Evolutionary conservation across 2,329 filamentous ascomycete genomes (phyloP).

Genomic region (Sporothrix dimorphospora): DNA sequence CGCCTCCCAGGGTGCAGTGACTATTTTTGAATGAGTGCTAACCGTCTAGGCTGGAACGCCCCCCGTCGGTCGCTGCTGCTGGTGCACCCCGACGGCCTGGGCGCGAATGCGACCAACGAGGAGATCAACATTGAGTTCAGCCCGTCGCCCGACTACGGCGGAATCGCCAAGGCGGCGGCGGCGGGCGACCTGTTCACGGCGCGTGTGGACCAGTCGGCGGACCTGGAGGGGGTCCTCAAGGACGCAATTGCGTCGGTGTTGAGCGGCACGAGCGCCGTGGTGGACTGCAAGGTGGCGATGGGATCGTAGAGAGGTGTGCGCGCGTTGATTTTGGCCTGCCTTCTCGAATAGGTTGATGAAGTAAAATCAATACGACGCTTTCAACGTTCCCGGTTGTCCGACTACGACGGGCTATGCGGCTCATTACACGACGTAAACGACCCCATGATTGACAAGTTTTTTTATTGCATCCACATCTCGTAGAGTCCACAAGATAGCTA

Average conservation of each 20-base stretch:
- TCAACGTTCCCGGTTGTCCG: background rate
- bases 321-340: no score
- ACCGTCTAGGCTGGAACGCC: conserved; percentile 58
- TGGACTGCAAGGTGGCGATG: conserved; percentile 56
- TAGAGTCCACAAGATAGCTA: background rate
- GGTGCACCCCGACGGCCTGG: conserved; percentile 61
- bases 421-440: background rate
- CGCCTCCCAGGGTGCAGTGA: no score
- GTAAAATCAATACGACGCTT: background rate
- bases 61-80: conserved; percentile 59
- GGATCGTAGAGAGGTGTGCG: conserved; percentile 41
- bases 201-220: conserved; percentile 50
- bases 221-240: conserved; percentile 52
- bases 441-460: background rate
- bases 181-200: conserved; percentile 57
- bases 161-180: conserved; percentile 63
- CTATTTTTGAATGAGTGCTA: background rate
- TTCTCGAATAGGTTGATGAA: no score
- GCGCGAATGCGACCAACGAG: conserved; percentile 59
- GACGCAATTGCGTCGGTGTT: conserved; percentile 56
- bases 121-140: conserved; percentile 65
- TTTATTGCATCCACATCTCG: background rate
- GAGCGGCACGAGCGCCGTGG: conserved; percentile 54
- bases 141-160: conserved; percentile 61
- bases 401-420: background rate